A percentile compares a stretch with the other conserved stretches of the same genome.
Conservation (phyloP, 2,329 filamentous ascomycete genomes). For the Rhinocladiella mackenziei region DNA sequence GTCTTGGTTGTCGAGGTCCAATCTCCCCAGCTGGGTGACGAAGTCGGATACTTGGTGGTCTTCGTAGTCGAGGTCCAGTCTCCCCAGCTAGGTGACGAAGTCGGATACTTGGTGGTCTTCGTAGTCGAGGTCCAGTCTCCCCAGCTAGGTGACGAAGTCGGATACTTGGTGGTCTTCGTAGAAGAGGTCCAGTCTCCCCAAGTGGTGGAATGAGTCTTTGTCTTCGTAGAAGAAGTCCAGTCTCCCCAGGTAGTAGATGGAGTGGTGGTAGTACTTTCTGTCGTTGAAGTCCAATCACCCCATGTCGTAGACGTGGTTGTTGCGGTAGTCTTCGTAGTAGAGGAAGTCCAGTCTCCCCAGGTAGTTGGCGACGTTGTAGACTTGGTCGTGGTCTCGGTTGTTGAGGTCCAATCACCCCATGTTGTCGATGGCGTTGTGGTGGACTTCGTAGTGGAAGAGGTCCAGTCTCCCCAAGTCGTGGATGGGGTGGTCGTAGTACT, state of each 20-base stretch:
- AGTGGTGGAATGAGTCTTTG: not conserved
- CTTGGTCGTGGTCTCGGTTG: not conserved
- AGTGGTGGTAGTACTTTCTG: conserved; percentile 1
- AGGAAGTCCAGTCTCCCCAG: not conserved
- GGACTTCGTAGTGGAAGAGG: not conserved
- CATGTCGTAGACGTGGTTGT: not conserved
- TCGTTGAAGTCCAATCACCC: not conserved
- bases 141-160: not conserved
- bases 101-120: not conserved
- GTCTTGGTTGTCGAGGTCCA: not conserved
- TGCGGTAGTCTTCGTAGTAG: not conserved
- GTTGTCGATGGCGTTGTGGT: no score
- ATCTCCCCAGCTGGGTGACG: not conserved
- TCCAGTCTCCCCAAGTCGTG: conserved; percentile 1
- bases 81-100: not conserved
- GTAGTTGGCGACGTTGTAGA: not conserved
- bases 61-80: not conserved
- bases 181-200: conserved; percentile 8
- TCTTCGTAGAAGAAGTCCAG: conserved; percentile 8
- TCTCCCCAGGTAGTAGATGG: conserved; percentile 7
- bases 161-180: no score
- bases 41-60: conserved; percentile 3
- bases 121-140: conserved; percentile 1
- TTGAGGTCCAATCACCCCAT: not conserved
- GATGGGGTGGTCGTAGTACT: not conserved